Percentiles rank a stretch among this genome's conserved stretches.
These are phyloP conservation scores for Blastobotrys elegans DNA, from an alignment of 1,139 yeast species.

Conservation along the genomic window DNA sequence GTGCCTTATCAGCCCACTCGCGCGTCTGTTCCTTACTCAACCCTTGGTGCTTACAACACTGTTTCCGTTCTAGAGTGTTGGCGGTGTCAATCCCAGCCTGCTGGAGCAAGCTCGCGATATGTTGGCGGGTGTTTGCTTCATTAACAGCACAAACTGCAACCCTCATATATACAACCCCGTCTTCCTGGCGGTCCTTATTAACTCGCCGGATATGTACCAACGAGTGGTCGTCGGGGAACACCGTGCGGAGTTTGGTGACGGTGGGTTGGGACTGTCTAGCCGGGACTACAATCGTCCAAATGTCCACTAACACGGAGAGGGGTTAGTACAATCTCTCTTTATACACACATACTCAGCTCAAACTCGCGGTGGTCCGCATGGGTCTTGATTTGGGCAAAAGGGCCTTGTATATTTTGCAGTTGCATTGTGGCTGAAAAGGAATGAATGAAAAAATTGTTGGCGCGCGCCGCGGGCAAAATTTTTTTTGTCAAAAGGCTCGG, in stretches of 20 bases:
- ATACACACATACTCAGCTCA: conserved; percentile 34
- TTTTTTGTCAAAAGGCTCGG: neutral
- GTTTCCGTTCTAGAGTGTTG: conserved; percentile 26
- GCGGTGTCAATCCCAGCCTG: conserved; percentile 20
- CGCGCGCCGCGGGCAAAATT: neutral
- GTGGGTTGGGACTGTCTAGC: conserved; percentile 41
- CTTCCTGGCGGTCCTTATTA: conserved; percentile 27
- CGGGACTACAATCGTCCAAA: conserved; percentile 53
- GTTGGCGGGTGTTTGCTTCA: conserved; percentile 18
- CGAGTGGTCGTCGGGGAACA: conserved; percentile 30
- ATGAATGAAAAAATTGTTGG: neutral
- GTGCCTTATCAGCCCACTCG: conserved; percentile 55
- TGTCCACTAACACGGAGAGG: conserved; percentile 33
- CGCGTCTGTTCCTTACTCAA: conserved; percentile 56
- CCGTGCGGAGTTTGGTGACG: conserved; percentile 27
- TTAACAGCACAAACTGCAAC: conserved; percentile 33
- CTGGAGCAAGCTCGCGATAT: conserved; percentile 16
- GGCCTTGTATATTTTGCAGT: conserved; percentile 19
- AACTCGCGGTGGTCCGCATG: conserved; percentile 33
- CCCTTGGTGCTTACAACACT: conserved; percentile 53
- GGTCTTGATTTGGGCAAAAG: conserved; percentile 26
- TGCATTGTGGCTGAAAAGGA: neutral
- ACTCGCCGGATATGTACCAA: conserved; percentile 36
- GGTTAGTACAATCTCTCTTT: neutral
- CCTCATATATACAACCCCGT: conserved; percentile 25